These are phyloP conservation scores for Polygonum aviculare DNA, from an alignment of 148 eudicot genomes.

Conservation along the genomic window DNA sequence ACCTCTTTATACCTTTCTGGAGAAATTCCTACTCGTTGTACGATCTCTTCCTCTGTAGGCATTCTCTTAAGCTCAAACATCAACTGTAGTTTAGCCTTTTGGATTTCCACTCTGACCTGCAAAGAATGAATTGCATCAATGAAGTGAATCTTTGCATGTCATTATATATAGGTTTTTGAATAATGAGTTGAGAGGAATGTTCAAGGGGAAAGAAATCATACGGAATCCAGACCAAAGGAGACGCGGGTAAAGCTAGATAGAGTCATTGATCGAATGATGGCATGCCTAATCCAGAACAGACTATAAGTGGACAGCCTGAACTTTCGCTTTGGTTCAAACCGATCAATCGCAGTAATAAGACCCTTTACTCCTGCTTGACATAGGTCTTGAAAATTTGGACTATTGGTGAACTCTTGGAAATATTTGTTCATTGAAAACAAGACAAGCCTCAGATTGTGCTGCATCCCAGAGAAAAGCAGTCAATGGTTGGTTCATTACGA, in stretches of 20 bases:
- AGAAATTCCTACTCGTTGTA: conserved; percentile 56
- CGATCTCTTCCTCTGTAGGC: conserved; percentile 76
- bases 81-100: conserved; percentile 56
- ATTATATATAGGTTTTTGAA: neutral
- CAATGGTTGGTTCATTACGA: neutral
- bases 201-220: conserved; percentile 21
- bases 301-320: conserved; percentile 76
- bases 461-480: conserved; percentile 21
- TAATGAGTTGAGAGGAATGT: neutral
- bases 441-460: conserved; percentile 93
- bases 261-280: conserved; percentile 82
- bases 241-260: conserved; percentile 81
- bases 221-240: conserved; percentile 94
- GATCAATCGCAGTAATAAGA: conserved; percentile 81
- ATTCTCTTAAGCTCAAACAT: conserved; percentile 53
- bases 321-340: conserved; percentile 79
- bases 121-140: conserved; percentile 1
- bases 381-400: conserved; percentile 76
- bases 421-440: conserved; percentile 82
- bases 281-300: conserved; percentile 84
- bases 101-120: conserved; percentile 82
- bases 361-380: conserved; percentile 97
- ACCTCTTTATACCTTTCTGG: conserved; percentile 67
- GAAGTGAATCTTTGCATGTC: neutral
- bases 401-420: conserved; percentile 68